Evolutionary conservation across 2,329 filamentous ascomycete species (phyloP), one percentile per base, ranked within the genome.

Genomic region (Chaetomium olivaceum): DNA sequence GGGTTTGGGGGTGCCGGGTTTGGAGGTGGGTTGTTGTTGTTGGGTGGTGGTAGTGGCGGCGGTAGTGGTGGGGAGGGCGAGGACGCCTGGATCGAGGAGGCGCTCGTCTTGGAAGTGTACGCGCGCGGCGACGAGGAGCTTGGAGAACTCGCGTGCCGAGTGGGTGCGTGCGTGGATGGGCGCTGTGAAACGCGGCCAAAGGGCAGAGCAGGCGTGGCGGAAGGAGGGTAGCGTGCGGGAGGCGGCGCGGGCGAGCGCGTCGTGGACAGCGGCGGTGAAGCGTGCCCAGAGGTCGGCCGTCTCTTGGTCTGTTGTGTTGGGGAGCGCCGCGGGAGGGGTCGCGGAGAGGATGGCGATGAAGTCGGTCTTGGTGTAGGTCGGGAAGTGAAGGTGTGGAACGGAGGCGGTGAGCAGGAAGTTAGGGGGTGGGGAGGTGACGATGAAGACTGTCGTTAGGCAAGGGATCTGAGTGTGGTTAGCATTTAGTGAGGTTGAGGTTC

Each of bases 101-200:
- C 80, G 77, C 73, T 93, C 91, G 71, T 91, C 86, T 72, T 92
- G 89, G 74, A 94, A 91, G 39, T 91, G 82, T 0, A 83, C 80
- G 19, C 90, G 82, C 29, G 88, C 85, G 1, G 87, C 85, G 58
- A 94, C 88, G 63, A 98, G 84, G 8, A 99, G 81, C 68, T 91
- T 89, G 16, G 91, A 89, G 77, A 97, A 97, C 73, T 97, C 92
- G 71, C 90, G 89, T 11, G 90, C 87, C 1, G 85, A 84, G 72
- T 90, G 88, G 9, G 90, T 89, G n/a, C 90, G 90, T 1, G 88
- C 86, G 1, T 89, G 78, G 27, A 98, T 85, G 0, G 94, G 94
- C 7, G 87, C 85, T 0, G 91, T 89, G 77, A 99, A 98, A 4
- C 88, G 85, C 12, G 89, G 88, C 95, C 95, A 99, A 23, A 98